A percentile compares a stretch with the other conserved stretches of the same genome.
Evolutionary conservation across 257 asterid species (phyloP).

Genomic region (Pogostemon cablin): DNA sequence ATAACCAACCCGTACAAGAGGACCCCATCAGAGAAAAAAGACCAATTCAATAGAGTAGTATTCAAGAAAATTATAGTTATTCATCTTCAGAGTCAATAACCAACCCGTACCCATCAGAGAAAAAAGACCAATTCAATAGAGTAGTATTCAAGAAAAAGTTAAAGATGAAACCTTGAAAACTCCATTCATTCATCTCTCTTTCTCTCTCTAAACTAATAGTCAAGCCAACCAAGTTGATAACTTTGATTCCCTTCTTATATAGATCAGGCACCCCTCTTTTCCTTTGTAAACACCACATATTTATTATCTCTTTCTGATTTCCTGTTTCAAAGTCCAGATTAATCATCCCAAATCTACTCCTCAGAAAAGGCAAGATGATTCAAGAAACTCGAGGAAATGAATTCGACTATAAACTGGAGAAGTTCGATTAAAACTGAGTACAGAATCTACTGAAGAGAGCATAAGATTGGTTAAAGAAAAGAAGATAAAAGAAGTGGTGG

Average conservation of each 20-base stretch:
- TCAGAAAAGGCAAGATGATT: not conserved
- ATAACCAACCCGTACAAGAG: constrained; percentile 8
- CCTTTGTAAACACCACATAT: not conserved
- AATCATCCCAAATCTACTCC: not conserved
- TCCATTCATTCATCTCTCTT: not conserved
- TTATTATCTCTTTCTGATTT: not conserved
- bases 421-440: not conserved
- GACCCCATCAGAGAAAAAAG: not conserved
- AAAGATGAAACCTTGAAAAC: not conserved
- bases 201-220: constrained; percentile 20
- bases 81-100: not conserved
- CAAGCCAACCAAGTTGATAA: constrained; percentile 26
- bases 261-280: not conserved
- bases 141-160: constrained; percentile 14
- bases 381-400: not conserved
- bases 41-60: constrained; percentile 31
- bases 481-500: not conserved
- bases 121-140: constrained; percentile 27
- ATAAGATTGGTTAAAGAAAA: not conserved
- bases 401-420: not conserved
- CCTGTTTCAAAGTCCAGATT: not conserved
- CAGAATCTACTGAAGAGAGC: constrained; percentile 2
- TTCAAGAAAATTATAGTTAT: constrained; percentile 1
- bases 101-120: not conserved
- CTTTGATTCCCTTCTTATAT: not conserved